A percentile compares a stretch with the other conserved stretches of the same genome.
Evolutionary conservation across 2,329 filamentous ascomycete genomes (phyloP).

Genomic region (Lachnellula arida): DNA sequence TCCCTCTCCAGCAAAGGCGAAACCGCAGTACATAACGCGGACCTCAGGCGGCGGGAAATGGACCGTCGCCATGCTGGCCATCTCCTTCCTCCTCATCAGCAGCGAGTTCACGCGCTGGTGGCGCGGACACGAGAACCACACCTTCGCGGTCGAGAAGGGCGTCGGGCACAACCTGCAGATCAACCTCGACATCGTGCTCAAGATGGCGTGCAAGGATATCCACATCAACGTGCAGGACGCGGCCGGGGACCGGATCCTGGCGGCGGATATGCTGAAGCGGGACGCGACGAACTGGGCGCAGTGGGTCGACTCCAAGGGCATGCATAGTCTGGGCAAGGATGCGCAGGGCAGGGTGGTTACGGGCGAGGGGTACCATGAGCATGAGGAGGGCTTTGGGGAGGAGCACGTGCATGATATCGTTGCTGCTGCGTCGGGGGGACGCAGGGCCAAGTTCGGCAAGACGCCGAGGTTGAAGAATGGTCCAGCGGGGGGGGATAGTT

Average conservation of each 20-base stretch:
- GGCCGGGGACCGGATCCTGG: conserved; percentile 84
- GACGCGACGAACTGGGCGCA: conserved; percentile 77
- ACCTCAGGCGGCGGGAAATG: conserved; percentile 88
- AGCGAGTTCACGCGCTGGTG: conserved; percentile 81
- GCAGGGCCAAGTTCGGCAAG: conserved; percentile 65
- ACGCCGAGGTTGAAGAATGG: conserved; percentile 57
- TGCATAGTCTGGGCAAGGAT: conserved; percentile 57
- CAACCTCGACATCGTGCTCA: conserved; percentile 89
- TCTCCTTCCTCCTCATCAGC: conserved; percentile 71
- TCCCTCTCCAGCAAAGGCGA: conserved; percentile 74
- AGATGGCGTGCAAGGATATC: conserved; percentile 83
- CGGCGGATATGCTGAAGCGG: conserved; percentile 65
- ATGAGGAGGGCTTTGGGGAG: conserved; percentile 67
- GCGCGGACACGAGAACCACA: conserved; percentile 76
- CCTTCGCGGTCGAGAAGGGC: conserved; percentile 90
- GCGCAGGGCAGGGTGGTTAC: conserved; percentile 50
- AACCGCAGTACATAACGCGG: conserved; percentile 82
- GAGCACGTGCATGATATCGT: conserved; percentile 92
- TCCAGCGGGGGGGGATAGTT: conserved; percentile 56
- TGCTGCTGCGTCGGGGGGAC: conserved; percentile 57
- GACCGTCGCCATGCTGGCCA: conserved; percentile 75
- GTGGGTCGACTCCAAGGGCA: conserved; percentile 70
- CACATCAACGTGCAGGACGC: conserved; percentile 97
- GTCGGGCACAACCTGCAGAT: conserved; percentile 84
- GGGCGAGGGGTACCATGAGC: conserved; percentile 53